Conservation (phyloP, 306 rosid species). For the Lupinus albus region DNA sequence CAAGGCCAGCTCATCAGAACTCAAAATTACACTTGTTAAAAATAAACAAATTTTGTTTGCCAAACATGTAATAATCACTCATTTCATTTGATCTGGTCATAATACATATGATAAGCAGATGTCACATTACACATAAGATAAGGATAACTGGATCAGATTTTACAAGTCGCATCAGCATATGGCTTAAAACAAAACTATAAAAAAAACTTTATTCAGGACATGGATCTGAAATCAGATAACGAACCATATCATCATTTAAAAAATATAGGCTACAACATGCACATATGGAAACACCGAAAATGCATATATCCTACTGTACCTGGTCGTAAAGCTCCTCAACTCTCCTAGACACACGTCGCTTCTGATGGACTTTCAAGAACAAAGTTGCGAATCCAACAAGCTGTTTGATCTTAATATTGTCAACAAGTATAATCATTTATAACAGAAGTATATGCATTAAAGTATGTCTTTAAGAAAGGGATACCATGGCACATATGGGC, state of each 20-base stretch:
- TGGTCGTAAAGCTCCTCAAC: conserved; percentile 78
- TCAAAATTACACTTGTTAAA: conserved; percentile 4
- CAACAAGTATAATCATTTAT: conserved; percentile 50
- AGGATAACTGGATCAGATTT: not conserved
- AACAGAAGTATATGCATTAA: conserved; percentile 39
- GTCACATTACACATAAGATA: not conserved
- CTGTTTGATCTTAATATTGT: conserved; percentile 59
- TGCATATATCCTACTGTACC: conserved; percentile 44
- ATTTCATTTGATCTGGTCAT: not conserved
- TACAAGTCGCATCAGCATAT: not conserved
- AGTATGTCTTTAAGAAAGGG: conserved; percentile 45
- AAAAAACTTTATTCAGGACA: not conserved
- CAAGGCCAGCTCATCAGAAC: conserved; percentile 6
- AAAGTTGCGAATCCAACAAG: conserved; percentile 61
- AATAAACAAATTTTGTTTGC: no score
- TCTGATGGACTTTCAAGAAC: conserved; percentile 51
- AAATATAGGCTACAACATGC: conserved; percentile 1
- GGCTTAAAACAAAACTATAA: not conserved
- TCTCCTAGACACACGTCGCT: conserved; percentile 52
- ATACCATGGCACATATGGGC: conserved; percentile 70
- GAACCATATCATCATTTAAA: not conserved
- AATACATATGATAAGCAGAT: not conserved
- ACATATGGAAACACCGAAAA: not conserved
- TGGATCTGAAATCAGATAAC: not conserved
- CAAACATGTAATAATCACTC: not conserved